Conservation (phyloP, 1,284 basidiomycete species). For the Cryptococcus wingfieldii region DNA sequence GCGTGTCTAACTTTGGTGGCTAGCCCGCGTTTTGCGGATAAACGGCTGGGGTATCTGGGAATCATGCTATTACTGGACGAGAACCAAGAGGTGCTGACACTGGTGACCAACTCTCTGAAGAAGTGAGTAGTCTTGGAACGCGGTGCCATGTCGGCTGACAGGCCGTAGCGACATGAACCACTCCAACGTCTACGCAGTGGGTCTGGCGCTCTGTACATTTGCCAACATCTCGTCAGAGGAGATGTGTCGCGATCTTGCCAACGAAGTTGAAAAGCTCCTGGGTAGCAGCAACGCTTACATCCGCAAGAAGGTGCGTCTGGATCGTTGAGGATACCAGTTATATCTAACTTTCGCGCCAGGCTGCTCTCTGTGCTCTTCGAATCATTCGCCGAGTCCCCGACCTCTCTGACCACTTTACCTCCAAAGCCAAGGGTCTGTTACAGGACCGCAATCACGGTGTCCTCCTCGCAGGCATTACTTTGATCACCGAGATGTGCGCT, state of each 20-base stretch:
- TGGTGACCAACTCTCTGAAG: constrained; percentile 97
- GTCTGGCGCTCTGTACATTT: constrained; percentile 94
- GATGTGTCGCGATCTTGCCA: constrained; percentile 93
- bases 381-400: constrained; percentile 97
- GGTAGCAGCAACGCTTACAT: constrained; percentile 99
- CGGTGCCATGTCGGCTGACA: neutral
- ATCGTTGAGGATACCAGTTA: neutral
- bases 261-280: constrained; percentile 95
- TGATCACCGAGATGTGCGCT: constrained; percentile 92
- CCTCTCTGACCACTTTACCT: constrained; percentile 85
- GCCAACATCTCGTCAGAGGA: constrained; percentile 99
- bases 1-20: constrained; percentile 99
- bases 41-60: constrained; percentile 92
- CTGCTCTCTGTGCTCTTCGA: constrained; percentile 91
- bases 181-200: constrained; percentile 98
- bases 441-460: constrained; percentile 98
- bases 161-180: constrained; percentile 94
- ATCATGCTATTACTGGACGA: constrained; percentile 98
- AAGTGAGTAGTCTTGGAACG: constrained; percentile 62
- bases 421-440: constrained; percentile 83
- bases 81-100: constrained; percentile 93
- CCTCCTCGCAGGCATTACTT: constrained; percentile 84
- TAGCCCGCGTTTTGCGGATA: constrained; percentile 95
- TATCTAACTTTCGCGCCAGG: constrained; percentile 53
- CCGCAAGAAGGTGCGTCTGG: constrained; percentile 77